These are phyloP conservation scores for Flaveria linearis DNA, from an alignment of 129 eudicot species.

Conservation along the genomic window DNA sequence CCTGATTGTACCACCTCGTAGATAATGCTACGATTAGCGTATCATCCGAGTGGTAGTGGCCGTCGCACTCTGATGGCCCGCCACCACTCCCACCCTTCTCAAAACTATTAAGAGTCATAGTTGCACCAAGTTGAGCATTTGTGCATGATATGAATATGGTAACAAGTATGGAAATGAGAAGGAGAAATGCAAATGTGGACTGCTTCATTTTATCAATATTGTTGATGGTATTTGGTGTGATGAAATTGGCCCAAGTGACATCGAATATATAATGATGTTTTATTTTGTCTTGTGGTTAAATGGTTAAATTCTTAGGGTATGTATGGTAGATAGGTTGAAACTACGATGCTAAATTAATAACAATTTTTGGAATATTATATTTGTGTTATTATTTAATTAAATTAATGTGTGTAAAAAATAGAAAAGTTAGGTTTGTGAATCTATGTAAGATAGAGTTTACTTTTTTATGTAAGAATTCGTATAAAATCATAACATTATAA, in stretches of 20 bases:
- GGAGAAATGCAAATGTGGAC: neutral
- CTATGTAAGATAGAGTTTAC: neutral
- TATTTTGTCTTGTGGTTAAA: neutral
- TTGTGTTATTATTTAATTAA: neutral
- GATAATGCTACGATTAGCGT: constrained; percentile 32
- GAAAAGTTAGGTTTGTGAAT: neutral
- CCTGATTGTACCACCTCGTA: constrained; percentile 33
- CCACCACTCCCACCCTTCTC: constrained; percentile 32
- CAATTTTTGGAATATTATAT: constrained; percentile 8
- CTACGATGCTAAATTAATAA: neutral
- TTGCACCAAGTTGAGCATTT: neutral
- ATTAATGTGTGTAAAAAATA: neutral
- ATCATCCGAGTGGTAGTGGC: constrained; percentile 23
- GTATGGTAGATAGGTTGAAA: constrained; percentile 19
- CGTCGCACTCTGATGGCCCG: constrained; percentile 31
- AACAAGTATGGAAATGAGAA: constrained; percentile 7
- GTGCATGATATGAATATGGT: neutral
- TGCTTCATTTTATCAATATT: constrained; percentile 20
- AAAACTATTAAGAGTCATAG: constrained; percentile 28
- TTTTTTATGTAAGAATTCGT: neutral
- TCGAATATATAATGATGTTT: constrained; percentile 15
- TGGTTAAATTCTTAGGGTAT: neutral
- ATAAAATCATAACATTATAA: neutral
- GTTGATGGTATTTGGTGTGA: neutral
- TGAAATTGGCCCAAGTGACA: neutral